A percentile compares a stretch with the other conserved stretches of the same genome.
Evolutionary conservation across 352 stramenopile genomes (phyloP).

Genomic region (Vaucheria bursata): DNA sequence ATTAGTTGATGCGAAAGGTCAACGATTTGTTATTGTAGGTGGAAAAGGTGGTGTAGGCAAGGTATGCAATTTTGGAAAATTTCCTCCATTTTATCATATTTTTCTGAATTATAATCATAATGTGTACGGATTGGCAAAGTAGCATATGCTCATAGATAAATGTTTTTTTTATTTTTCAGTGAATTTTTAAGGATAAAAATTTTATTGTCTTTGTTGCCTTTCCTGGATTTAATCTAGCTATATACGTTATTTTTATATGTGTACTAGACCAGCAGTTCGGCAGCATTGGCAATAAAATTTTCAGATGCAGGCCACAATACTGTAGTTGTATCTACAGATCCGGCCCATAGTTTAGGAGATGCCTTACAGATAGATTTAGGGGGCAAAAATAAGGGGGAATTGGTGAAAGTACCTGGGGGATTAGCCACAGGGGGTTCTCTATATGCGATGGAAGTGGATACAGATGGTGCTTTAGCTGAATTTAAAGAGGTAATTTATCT

Average conservation of each 20-base stretch:
- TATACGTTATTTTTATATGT: no score
- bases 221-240: no score
- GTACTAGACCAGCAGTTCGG: conserved; percentile 56
- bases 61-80: neutral
- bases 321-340: conserved; percentile 71
- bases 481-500: conserved; percentile 53
- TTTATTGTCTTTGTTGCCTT: no score
- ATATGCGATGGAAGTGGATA: conserved; percentile 62
- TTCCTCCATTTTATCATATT: no score
- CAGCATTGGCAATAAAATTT: conserved; percentile 58
- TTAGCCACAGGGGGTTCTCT: conserved; percentile 26
- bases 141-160: no score
- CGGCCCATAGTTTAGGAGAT: conserved; percentile 68
- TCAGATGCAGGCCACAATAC: conserved; percentile 47
- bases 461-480: conserved; percentile 54
- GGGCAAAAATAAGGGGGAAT: conserved; percentile 15
- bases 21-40: conserved; percentile 36
- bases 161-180: no score
- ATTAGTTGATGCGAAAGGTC: conserved; percentile 11
- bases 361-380: conserved; percentile 60
- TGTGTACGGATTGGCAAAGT: no score
- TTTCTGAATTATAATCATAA: no score
- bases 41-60: conserved; percentile 71
- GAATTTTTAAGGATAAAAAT: no score
- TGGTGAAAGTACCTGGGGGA: conserved; percentile 50